Conservation (phyloP, 106 monocot species). For the Narthecium ossifragum region DNA sequence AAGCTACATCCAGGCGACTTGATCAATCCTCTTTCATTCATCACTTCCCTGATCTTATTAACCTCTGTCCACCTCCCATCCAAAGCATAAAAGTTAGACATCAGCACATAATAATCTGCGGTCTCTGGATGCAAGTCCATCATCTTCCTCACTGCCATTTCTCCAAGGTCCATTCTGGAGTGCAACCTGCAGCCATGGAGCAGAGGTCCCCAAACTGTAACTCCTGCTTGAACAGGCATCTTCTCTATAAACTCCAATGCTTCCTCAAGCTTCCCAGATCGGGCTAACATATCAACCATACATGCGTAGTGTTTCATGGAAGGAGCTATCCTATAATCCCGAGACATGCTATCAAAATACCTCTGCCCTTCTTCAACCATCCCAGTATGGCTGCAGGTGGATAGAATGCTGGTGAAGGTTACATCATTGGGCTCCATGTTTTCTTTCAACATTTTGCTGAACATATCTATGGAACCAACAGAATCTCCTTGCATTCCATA, state of each 20-base stretch:
- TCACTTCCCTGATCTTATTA: constrained; percentile 27
- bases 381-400: constrained; percentile 55
- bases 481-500: constrained; percentile 59
- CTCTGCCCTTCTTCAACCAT: constrained; percentile 38
- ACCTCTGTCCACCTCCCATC: constrained; percentile 48
- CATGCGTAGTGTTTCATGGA: constrained; percentile 57
- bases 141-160: constrained; percentile 43
- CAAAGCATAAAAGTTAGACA: constrained; percentile 57
- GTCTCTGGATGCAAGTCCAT: constrained; percentile 33
- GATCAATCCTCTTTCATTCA: constrained; percentile 44
- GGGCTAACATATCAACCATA: constrained; percentile 65
- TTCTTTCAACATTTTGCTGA: constrained; percentile 38
- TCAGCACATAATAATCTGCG: constrained; percentile 54
- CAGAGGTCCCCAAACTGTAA: constrained; percentile 42
- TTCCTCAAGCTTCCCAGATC: constrained; percentile 54
- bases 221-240: constrained; percentile 39
- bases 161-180: constrained; percentile 49
- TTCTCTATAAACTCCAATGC: constrained; percentile 50
- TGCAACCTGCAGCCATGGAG: constrained; percentile 51
- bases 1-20: constrained; percentile 47
- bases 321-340: constrained; percentile 26
- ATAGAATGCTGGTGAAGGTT: constrained; percentile 43
- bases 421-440: constrained; percentile 44
- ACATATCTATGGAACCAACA: constrained; percentile 32
- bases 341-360: constrained; percentile 42